These are phyloP conservation scores for Nymphaea colorata DNA, from an alignment of 164 flowering plant species.

Conservation along the genomic window DNA sequence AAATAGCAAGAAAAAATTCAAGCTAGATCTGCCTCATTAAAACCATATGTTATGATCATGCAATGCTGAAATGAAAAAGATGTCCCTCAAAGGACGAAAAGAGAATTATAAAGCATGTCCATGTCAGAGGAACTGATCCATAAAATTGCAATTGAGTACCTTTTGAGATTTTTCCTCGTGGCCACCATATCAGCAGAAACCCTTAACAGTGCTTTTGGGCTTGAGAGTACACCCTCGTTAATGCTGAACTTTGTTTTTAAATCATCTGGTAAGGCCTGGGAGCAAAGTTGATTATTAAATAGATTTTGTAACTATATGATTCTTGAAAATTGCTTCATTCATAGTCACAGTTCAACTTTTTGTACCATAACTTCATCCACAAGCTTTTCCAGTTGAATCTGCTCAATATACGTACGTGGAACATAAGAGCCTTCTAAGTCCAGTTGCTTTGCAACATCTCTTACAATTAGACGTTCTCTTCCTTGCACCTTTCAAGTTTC, in stretches of 20 bases:
- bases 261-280: slow-evolving; percentile 89
- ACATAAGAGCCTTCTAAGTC: slow-evolving; percentile 83
- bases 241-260: slow-evolving; percentile 85
- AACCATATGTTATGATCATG: no score
- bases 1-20: no score
- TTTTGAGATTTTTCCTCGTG: slow-evolving; percentile 41
- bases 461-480: slow-evolving; percentile 58
- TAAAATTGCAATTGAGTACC: slow-evolving; percentile 22
- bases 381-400: slow-evolving; percentile 93
- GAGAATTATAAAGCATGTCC: neutral
- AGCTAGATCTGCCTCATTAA: no score
- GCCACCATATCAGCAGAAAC: slow-evolving; percentile 58
- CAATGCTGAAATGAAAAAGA: no score
- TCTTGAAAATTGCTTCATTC: no score
- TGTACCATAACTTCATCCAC: slow-evolving; percentile 88
- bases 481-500: slow-evolving; percentile 71
- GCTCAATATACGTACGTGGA: slow-evolving; percentile 95
- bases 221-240: slow-evolving; percentile 70
- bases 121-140: neutral
- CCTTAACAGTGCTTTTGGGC: slow-evolving; percentile 73
- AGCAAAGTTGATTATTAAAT: neutral
- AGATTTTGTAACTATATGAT: no score
- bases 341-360: no score
- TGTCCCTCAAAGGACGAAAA: neutral
- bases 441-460: slow-evolving; percentile 56